Evolutionary conservation across 805 yeast species (phyloP).

Genomic region (Ogataea chonburiensis): DNA sequence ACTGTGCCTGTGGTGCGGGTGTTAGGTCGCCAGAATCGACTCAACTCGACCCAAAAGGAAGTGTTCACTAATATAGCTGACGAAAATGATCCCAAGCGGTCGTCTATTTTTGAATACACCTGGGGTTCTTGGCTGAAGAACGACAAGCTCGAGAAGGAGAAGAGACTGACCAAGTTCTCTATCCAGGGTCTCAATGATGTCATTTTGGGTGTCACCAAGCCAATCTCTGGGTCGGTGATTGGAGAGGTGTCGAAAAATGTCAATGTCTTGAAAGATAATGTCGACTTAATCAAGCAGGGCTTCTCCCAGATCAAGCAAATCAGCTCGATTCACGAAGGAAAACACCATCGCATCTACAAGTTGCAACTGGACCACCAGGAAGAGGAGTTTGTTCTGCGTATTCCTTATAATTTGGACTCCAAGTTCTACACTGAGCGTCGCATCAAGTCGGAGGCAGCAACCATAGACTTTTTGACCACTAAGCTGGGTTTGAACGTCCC

Average conservation of each 20-base stretch:
- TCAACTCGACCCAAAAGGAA: conserved; percentile 28
- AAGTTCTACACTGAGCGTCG: conserved; percentile 63
- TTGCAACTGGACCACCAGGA: conserved; percentile 48
- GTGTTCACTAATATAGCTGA: conserved; percentile 57
- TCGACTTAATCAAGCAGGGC: conserved; percentile 19
- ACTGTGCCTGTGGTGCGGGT: conserved; percentile 6
- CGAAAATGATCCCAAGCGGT: conserved; percentile 64
- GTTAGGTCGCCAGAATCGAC: conserved; percentile 7
- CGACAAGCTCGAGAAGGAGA: conserved; percentile 69
- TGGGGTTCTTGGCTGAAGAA: conserved; percentile 96
- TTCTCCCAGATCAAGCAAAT: conserved; percentile 57
- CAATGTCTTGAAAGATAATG: conserved; percentile 24
- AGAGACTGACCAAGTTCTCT: conserved; percentile 78
- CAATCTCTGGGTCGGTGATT: conserved; percentile 29
- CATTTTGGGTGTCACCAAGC: conserved; percentile 35
- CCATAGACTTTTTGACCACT: conserved; percentile 73
- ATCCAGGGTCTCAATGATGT: conserved; percentile 68
- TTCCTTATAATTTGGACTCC: conserved; percentile 78
- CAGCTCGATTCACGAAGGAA: conserved; percentile 88
- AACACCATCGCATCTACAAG: conserved; percentile 85
- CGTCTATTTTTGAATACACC: conserved; percentile 76
- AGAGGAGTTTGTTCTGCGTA: conserved; percentile 64
- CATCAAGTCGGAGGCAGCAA: conserved; percentile 88
- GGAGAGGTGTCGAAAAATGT: conserved; percentile 17
- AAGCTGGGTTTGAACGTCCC: conserved; percentile 74